Conservation (phyloP, 768 basidiomycete species). For the Lactarius sp. region DNA sequence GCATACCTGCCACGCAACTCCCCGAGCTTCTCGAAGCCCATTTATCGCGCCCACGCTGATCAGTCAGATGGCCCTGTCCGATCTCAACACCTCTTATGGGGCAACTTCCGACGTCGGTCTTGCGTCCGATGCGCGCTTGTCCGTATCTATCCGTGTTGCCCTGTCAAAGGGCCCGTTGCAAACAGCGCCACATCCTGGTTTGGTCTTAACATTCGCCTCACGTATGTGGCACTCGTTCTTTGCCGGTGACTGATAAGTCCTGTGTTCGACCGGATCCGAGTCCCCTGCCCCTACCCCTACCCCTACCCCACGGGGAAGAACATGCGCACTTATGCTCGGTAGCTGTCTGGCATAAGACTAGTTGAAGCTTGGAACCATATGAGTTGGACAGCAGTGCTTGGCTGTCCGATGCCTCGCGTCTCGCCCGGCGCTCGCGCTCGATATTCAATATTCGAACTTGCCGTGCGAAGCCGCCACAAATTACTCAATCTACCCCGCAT, state of each 20-base stretch:
- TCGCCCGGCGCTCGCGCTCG: not conserved
- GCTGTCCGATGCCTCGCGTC: not conserved
- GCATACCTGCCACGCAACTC: constrained; percentile 18
- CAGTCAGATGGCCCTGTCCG: constrained; percentile 15
- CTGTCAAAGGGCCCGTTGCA: not conserved
- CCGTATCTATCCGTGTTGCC: not conserved
- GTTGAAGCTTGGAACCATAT: not conserved
- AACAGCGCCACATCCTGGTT: not conserved
- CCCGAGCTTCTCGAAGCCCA: constrained; percentile 22
- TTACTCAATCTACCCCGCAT: constrained; percentile 6
- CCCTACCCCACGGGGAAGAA: not conserved
- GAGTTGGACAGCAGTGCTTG: not conserved
- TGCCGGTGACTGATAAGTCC: not conserved
- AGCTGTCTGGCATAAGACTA: not conserved
- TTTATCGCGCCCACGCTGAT: constrained; percentile 15
- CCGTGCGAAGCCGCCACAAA: not conserved
- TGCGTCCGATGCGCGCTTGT: constrained; percentile 4
- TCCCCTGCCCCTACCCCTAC: not conserved
- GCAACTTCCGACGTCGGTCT: constrained; percentile 4
- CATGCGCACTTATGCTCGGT: not conserved
- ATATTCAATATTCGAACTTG: not conserved
- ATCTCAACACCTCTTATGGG: not conserved
- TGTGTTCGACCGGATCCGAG: not conserved
- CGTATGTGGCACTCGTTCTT: not conserved
- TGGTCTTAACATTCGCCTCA: not conserved